These are phyloP conservation scores for Phalaenopsis aphrodite DNA, from an alignment of 106 monocot species.

Conservation along the genomic window DNA sequence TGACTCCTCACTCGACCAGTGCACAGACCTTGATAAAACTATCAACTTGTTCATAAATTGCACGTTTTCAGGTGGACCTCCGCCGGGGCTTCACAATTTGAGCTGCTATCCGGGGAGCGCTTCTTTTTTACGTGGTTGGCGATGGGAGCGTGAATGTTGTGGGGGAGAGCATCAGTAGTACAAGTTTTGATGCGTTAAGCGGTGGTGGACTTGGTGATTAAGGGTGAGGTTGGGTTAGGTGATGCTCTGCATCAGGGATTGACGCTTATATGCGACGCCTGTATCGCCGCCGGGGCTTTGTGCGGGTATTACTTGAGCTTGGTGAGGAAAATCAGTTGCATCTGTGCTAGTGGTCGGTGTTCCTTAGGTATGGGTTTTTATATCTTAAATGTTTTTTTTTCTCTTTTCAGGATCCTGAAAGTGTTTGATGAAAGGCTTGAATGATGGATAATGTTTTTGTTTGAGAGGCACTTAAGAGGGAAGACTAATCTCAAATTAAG, in stretches of 20 bases:
- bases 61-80: not conserved
- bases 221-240: not conserved
- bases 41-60: not conserved
- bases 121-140: not conserved
- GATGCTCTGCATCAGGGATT: conserved; percentile 2
- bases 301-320: not conserved
- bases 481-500: too few relatives aligned
- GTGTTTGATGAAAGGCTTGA: not conserved
- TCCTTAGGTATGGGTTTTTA: not conserved
- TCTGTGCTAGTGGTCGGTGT: not conserved
- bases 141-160: too few relatives aligned
- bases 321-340: not conserved
- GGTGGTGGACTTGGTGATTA: not conserved
- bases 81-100: not conserved
- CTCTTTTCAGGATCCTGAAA: not conserved
- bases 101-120: not conserved
- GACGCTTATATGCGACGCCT: not conserved
- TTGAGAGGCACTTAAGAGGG: too few relatives aligned
- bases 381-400: not conserved
- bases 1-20: not conserved
- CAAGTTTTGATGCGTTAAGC: not conserved
- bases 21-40: not conserved
- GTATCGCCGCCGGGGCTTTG: not conserved
- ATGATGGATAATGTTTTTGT: not conserved
- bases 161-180: not conserved